These are phyloP conservation scores for Lecanicillium sp. DNA, from an alignment of 2,329 filamentous ascomycete genomes.

Conservation along the genomic window DNA sequence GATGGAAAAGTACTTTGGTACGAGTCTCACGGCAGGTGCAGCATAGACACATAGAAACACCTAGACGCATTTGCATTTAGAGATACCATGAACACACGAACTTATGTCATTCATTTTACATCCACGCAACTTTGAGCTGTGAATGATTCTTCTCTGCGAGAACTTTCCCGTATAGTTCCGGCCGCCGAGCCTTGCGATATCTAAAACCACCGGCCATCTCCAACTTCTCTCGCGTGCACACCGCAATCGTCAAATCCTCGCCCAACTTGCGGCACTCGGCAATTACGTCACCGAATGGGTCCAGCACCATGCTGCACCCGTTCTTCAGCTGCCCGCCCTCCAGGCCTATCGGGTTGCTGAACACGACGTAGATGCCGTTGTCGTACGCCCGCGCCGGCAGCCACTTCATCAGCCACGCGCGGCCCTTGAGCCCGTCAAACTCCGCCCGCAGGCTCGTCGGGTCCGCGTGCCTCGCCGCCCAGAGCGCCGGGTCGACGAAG, in stretches of 20 bases:
- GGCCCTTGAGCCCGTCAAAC: slow-evolving; percentile 18
- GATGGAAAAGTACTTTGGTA: slow-evolving; percentile 25
- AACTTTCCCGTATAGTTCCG: slow-evolving; percentile 15
- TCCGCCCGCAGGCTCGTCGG: slow-evolving; percentile 16
- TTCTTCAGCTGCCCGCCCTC: slow-evolving; percentile 19
- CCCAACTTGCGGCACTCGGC: slow-evolving; percentile 16
- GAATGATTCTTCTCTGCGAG: slow-evolving; percentile 13
- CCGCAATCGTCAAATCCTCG: slow-evolving; percentile 16
- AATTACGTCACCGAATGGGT: slow-evolving; percentile 17
- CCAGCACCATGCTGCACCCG: slow-evolving; percentile 18
- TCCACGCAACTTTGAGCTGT: slow-evolving; percentile 16
- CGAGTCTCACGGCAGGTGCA: background rate
- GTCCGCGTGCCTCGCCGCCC: slow-evolving; percentile 11
- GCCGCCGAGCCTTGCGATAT: slow-evolving; percentile 16
- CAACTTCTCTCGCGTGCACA: slow-evolving; percentile 18
- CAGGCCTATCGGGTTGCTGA: slow-evolving; percentile 18
- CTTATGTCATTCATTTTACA: background rate
- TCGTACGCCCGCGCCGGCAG: slow-evolving; percentile 17
- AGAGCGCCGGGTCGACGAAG: slow-evolving; percentile 16
- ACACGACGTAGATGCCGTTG: slow-evolving; percentile 17
- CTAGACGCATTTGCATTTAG: background rate
- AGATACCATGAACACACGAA: background rate
- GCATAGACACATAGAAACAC: background rate
- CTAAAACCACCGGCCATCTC: slow-evolving; percentile 15
- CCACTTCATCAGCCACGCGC: slow-evolving; percentile 19